Percentiles rank a stretch among this genome's conserved stretches.
Evolutionary conservation across 495 filamentous ascomycete species (phyloP).

Genomic region (Trichoderma orchidacearum): DNA sequence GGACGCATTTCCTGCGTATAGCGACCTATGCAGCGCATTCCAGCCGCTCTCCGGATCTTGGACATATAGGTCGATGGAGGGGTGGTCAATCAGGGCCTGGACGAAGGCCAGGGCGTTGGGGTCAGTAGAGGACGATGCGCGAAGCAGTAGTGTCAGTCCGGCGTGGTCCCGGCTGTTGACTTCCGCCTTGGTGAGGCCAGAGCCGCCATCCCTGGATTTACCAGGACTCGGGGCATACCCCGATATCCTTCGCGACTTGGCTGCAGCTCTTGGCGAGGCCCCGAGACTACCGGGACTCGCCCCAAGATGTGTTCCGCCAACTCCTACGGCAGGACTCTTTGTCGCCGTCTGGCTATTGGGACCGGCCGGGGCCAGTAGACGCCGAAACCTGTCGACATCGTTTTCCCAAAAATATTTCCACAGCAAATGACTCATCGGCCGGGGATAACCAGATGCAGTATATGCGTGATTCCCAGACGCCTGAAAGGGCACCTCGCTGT

Average conservation of each 20-base stretch:
- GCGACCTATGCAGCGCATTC: slow-evolving; percentile 84
- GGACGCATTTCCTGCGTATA: slow-evolving; percentile 86
- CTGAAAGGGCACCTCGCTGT: slow-evolving; percentile 72
- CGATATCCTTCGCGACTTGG: slow-evolving; percentile 31
- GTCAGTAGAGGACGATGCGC: slow-evolving; percentile 63
- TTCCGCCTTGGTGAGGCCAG: slow-evolving; percentile 51
- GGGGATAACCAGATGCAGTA: slow-evolving; percentile 18
- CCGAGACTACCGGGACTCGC: slow-evolving; percentile 13
- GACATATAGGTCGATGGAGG: slow-evolving; percentile 69
- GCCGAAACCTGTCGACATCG: slow-evolving; percentile 84
- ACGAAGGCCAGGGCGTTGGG: slow-evolving; percentile 58
- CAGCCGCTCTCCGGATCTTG: slow-evolving; percentile 90
- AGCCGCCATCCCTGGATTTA: slow-evolving; percentile 12
- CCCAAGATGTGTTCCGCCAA: slow-evolving; percentile 12
- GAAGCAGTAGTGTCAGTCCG: slow-evolving; percentile 74
- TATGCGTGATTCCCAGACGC: slow-evolving; percentile 30
- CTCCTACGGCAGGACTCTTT: slow-evolving; percentile 21
- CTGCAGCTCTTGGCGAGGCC: slow-evolving; percentile 28
- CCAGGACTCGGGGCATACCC: slow-evolving; percentile 16
- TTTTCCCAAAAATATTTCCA: slow-evolving; percentile 94
- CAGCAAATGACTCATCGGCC: slow-evolving; percentile 89
- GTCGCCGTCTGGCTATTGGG: slow-evolving; percentile 32
- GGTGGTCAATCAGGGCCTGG: slow-evolving; percentile 60
- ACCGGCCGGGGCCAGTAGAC: slow-evolving; percentile 56
- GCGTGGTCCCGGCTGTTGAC: slow-evolving; percentile 67